A percentile compares a stretch with the other conserved stretches of the same genome.
phyloP scores from a whole-genome alignment of 305 asterid genomes.

The Fraxinus xanthoxyloides region DNA sequence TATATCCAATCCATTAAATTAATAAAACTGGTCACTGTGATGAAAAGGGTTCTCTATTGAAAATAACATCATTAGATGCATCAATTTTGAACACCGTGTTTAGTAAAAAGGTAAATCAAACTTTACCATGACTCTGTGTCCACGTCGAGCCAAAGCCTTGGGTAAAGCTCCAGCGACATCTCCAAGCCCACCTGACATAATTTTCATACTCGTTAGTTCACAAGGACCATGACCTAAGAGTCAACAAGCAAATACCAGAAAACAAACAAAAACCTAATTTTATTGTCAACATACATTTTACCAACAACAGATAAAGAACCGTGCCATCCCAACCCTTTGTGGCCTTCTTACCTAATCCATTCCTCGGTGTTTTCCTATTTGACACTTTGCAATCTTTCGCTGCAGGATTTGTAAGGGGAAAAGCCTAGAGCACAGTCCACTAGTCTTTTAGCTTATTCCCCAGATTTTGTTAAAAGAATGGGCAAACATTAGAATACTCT shows the following conservation, averaged over 20 bases:
- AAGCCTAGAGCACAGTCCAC: constrained; percentile 1
- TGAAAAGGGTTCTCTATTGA: neutral
- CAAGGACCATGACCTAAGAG: neutral
- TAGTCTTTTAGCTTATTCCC: neutral
- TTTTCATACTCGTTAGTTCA: constrained; percentile 17
- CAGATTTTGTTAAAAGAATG: neutral
- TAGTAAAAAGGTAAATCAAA: neutral
- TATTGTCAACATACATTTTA: neutral
- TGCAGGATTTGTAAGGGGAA: neutral
- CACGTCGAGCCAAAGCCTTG: constrained; percentile 93
- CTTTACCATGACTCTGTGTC: constrained; percentile 95
- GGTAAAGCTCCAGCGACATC: constrained; percentile 98
- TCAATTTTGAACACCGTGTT: neutral
- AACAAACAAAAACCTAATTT: neutral
- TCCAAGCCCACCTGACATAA: constrained; percentile 84
- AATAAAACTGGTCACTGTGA: neutral
- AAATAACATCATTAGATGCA: neutral
- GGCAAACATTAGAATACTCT: neutral
- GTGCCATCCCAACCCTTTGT: neutral
- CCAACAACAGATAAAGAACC: neutral
- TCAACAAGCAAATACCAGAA: neutral
- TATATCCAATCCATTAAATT: neutral
- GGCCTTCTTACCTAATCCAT: neutral
- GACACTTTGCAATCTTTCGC: neutral
- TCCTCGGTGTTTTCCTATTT: neutral